A percentile compares a stretch with the other conserved stretches of the same genome.
Evolutionary conservation across 352 stramenopile genomes (phyloP).

Genomic region (Thraustochytrium striatum): DNA sequence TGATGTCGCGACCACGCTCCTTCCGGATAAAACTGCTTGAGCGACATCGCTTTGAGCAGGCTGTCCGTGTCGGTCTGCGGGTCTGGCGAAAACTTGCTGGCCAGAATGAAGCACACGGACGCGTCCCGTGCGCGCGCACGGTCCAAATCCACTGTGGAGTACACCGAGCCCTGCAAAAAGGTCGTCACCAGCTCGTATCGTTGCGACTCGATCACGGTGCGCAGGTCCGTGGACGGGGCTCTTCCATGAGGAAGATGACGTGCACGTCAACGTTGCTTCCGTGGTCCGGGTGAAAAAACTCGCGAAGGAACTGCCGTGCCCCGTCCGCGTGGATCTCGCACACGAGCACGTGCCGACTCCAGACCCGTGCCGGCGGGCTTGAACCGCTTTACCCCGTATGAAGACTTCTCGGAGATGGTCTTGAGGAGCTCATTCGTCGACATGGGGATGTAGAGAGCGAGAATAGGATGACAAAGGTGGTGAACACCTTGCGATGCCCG

Average conservation of each 20-base stretch:
- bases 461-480: slow-evolving; percentile 7
- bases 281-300: slow-evolving; percentile 43
- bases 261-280: slow-evolving; percentile 2
- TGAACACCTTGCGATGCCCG: background rate
- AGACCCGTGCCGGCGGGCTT: background rate
- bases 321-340: slow-evolving; percentile 25
- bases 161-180: slow-evolving; percentile 26
- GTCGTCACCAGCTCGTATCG: slow-evolving; percentile 15
- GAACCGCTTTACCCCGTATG: background rate
- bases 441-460: slow-evolving; percentile 46
- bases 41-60: slow-evolving; percentile 2
- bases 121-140: slow-evolving; percentile 12
- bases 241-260: slow-evolving; percentile 36
- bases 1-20: background rate
- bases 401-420: slow-evolving; percentile 13
- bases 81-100: slow-evolving; percentile 5
- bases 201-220: slow-evolving; percentile 21
- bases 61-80: background rate
- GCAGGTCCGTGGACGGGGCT: slow-evolving; percentile 5
- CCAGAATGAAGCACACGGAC: background rate
- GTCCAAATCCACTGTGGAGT: slow-evolving; percentile 13
- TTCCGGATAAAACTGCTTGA: slow-evolving; percentile 21
- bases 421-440: slow-evolving; percentile 19
- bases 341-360: background rate
- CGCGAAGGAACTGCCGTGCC: slow-evolving; percentile 18